phyloP scores from a whole-genome alignment of 306 rosid species.

The Cucurbita moschata region DNA sequence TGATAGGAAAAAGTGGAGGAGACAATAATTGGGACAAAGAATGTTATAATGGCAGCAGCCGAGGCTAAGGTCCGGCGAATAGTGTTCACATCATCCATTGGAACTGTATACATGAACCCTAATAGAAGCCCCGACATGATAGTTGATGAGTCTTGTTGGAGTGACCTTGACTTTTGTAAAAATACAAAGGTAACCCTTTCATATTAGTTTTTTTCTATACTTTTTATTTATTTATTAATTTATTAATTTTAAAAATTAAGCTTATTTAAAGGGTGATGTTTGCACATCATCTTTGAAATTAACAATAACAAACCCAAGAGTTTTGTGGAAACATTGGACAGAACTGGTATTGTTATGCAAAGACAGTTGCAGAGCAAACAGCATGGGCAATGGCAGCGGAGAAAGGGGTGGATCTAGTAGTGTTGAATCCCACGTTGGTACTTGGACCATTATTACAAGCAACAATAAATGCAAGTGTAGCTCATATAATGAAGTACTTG shows the following conservation, averaged over 20 bases:
- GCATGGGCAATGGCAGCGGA: conserved; percentile 63
- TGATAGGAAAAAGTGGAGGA: conserved; percentile 66
- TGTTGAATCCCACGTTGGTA: conserved; percentile 70
- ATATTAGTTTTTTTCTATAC: neutral
- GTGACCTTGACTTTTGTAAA: conserved; percentile 81
- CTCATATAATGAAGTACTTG: conserved; percentile 61
- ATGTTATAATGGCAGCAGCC: conserved; percentile 47
- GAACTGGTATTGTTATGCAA: conserved; percentile 93
- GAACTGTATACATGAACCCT: conserved; percentile 73
- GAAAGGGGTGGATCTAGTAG: conserved; percentile 59
- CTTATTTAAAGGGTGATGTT: too few relatives aligned
- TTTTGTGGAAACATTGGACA: neutral
- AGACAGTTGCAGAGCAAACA: conserved; percentile 67
- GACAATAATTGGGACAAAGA: conserved; percentile 55
- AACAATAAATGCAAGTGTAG: conserved; percentile 56
- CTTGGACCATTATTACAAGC: conserved; percentile 67
- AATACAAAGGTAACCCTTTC: conserved; percentile 45
- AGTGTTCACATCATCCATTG: conserved; percentile 88
- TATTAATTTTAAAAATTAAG: neutral
- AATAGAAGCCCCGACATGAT: conserved; percentile 39
- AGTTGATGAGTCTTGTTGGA: conserved; percentile 81
- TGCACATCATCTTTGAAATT: too few relatives aligned
- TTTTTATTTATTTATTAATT: neutral
- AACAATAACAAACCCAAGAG: too few relatives aligned
- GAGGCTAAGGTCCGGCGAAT: conserved; percentile 64